A percentile compares a stretch with the other conserved stretches of the same genome.
Conservation (phyloP, 73 alveolate species). For the Effrenium voratum region DNA sequence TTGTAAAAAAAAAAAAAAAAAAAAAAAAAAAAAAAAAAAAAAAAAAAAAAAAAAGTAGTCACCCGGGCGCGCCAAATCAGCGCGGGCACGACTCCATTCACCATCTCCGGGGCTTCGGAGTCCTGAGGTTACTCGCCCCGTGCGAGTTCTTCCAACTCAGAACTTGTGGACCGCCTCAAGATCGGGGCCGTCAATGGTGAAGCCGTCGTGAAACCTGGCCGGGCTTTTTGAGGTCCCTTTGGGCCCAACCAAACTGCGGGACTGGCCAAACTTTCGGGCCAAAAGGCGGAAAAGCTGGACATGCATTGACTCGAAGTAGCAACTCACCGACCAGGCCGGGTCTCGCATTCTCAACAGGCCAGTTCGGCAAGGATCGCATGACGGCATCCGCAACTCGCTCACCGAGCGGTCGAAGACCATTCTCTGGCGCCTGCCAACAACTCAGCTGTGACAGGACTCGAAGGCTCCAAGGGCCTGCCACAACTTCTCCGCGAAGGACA, state of each 20-base stretch:
- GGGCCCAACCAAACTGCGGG: no score
- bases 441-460: not conserved
- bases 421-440: not conserved
- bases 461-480: constrained; percentile 73
- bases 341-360: no score
- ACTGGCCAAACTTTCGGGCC: no score
- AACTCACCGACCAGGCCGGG: no score
- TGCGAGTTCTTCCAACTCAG: not conserved
- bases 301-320: no score
- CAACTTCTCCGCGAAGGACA: constrained; percentile 51
- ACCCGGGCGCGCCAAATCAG: constrained; percentile 29
- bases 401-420: constrained; percentile 32
- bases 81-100: constrained; percentile 46
- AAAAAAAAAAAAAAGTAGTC: no score
- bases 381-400: constrained; percentile 64
- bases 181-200: constrained; percentile 67
- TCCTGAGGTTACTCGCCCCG: not conserved
- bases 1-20: no score
- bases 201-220: constrained; percentile 84
- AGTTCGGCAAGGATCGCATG: constrained; percentile 45
- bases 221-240: no score
- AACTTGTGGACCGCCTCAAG: not conserved
- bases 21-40: no score
- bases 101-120: constrained; percentile 28
- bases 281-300: no score